A percentile compares a stretch with the other conserved stretches of the same genome.
Evolutionary conservation across 2,329 filamentous ascomycete species (phyloP).

Genomic region (Orbilia oligospora): DNA sequence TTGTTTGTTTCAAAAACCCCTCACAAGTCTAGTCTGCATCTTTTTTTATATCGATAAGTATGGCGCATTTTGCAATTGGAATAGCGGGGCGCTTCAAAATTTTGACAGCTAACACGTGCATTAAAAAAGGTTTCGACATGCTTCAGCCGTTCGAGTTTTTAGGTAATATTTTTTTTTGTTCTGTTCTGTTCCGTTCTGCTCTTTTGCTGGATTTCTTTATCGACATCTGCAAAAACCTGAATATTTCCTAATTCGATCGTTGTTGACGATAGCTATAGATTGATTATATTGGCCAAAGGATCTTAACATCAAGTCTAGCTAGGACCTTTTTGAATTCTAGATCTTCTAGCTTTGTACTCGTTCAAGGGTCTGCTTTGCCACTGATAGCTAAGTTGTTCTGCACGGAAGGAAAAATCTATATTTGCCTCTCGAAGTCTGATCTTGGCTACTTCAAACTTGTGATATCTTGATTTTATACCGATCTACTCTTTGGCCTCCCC

Average conservation of each 20-base stretch:
- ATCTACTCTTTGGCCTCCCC: background rate
- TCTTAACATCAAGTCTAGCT: too few relatives aligned
- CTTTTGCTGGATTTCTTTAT: too few relatives aligned
- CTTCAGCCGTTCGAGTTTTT: slow-evolving; percentile 5
- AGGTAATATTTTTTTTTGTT: background rate
- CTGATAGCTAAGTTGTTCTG: slow-evolving; percentile 9
- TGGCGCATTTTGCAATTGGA: slow-evolving; percentile 11
- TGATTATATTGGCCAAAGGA: too few relatives aligned
- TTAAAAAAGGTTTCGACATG: background rate
- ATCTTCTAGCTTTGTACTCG: slow-evolving; percentile 1
- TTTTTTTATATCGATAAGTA: slow-evolving; percentile 18
- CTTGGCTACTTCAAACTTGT: background rate
- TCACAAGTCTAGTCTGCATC: background rate
- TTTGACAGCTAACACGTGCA: slow-evolving; percentile 27
- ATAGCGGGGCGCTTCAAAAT: slow-evolving; percentile 15
- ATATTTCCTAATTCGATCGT: too few relatives aligned
- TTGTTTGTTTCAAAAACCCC: slow-evolving; percentile 31
- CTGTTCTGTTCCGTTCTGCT: too few relatives aligned
- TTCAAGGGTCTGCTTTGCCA: slow-evolving; percentile 48
- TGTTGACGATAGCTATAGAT: too few relatives aligned
- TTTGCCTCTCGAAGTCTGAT: slow-evolving; percentile 27
- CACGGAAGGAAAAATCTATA: slow-evolving; percentile 7
- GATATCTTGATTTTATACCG: slow-evolving; percentile 8
- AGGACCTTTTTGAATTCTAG: too few relatives aligned
- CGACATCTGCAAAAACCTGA: too few relatives aligned